Base-by-base conservation (phyloP, 306 rosid genomes). In the Myrica gale region DNA sequence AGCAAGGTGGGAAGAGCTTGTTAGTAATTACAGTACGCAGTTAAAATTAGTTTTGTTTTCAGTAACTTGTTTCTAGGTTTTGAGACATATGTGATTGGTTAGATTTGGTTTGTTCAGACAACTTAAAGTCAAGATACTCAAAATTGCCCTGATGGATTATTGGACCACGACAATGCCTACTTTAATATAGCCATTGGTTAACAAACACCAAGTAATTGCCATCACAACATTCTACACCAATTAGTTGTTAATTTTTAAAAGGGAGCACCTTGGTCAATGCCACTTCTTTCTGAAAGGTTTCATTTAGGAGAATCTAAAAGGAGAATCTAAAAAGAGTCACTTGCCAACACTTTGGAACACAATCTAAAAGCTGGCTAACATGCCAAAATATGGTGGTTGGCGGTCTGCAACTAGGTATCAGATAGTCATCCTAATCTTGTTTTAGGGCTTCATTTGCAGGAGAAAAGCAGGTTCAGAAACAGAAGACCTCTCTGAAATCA, bases 1-100 rank as follows among this genome's bases (percentile, higher is more conserved):
- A 42, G 97, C 90, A 88, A 95, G 97, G 99, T 95, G 86, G 88
- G 88, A 88, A 58, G 69, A 43, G 56, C 57, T 63, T 37, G 57
- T 53, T 19, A 41, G 37, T 58, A 57, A 56, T 78, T 57, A 26
- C 63, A 60, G 69, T 41, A 42, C 74, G 70, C 74, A 67, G 62
- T 73, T 72, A 11, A 32, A 23, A 42, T 61, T 51, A 43, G 62
- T 74, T 72, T 57, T 48, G 46, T 61, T 74, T 50, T 66, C 6
- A 60, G 15, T 42, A 44, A 4, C 23, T 23, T 19, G 4, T 60
- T 13, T 39, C 3, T 53, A 60, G 6, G 12, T 63, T 7, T 39
- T 15, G 23, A 7, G 9, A 9, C 5, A 6, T 7, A 0, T 71
- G 50, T 61, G 41, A 26, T 23, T 65, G 21, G n/a, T 52, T 52